Conservation (phyloP, 257 asterid genomes). For the Nicotiana paniculata region DNA sequence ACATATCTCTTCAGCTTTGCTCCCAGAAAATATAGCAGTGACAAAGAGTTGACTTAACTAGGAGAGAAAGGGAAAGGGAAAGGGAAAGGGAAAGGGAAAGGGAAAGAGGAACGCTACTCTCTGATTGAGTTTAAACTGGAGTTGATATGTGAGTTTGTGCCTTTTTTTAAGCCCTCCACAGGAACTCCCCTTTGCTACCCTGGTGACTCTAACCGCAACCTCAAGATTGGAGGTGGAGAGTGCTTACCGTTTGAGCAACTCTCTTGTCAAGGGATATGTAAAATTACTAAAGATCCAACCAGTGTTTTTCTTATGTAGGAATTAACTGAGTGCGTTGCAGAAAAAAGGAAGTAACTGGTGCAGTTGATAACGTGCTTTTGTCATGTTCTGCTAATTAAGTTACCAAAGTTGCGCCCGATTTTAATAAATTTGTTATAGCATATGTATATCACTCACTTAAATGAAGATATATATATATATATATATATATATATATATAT, state of each 20-base stretch:
- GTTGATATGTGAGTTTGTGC: neutral
- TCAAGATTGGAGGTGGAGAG: too few species aligned
- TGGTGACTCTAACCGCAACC: too few species aligned
- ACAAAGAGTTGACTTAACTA: neutral
- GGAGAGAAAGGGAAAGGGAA: neutral
- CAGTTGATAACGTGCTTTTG: neutral
- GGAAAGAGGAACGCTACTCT: neutral
- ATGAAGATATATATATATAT: neutral
- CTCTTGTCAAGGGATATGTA: neutral
- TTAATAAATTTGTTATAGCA: neutral
- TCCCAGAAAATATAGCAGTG: neutral
- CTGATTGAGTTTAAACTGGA: neutral
- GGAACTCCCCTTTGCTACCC: too few species aligned
- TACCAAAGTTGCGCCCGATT: neutral
- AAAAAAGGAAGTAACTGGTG: neutral
- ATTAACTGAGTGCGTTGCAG: neutral
- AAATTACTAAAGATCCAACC: neutral
- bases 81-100: neutral
- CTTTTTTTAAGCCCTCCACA: too few species aligned
- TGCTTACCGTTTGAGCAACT: too few species aligned
- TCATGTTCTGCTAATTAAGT: neutral
- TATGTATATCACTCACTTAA: neutral
- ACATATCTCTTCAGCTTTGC: neutral
- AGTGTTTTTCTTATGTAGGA: neutral
- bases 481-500: neutral